These are phyloP conservation scores for Ceratobasidium sp. DNA, from an alignment of 1,284 basidiomycete species.

Conservation along the genomic window DNA sequence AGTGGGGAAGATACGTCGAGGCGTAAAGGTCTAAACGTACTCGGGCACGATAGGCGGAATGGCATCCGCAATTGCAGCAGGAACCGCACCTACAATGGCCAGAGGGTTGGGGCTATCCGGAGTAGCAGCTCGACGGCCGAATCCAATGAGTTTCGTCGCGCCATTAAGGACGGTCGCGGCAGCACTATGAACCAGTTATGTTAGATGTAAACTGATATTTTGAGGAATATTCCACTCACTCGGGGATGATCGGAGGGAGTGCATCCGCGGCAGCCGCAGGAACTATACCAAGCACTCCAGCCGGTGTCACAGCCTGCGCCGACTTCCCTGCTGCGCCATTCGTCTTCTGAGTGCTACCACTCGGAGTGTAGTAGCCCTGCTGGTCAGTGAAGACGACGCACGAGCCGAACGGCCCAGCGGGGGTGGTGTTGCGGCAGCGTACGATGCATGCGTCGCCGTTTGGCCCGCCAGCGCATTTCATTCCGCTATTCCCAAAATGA, in stretches of 20 bases:
- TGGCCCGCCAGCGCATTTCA: slow-evolving; percentile 43
- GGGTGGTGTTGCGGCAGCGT: slow-evolving; percentile 44
- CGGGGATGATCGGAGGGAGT: not conserved
- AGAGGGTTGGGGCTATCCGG: not conserved
- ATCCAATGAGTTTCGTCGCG: not conserved
- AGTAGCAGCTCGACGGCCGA: not conserved
- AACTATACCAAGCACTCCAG: not conserved
- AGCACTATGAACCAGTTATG: not conserved
- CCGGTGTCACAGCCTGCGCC: not conserved
- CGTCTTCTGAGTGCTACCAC: not conserved
- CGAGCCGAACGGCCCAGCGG: slow-evolving; percentile 44
- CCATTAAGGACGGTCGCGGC: slow-evolving; percentile 8
- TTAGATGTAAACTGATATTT: not conserved
- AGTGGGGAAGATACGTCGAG: not conserved
- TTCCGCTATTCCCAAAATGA: not conserved
- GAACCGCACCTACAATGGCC: not conserved
- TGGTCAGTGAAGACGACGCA: slow-evolving; percentile 27
- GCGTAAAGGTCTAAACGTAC: not conserved
- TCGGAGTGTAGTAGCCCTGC: not conserved
- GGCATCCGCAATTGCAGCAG: not conserved
- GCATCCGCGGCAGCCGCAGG: slow-evolving; percentile 18
- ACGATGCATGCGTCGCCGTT: slow-evolving; percentile 41
- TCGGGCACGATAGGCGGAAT: slow-evolving; percentile 15
- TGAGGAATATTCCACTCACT: too few relatives aligned
- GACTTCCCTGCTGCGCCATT: not conserved